Base-by-base conservation (phyloP, 2,329 filamentous ascomycete species). In the Phaeophleospora eucalypticola region DNA sequence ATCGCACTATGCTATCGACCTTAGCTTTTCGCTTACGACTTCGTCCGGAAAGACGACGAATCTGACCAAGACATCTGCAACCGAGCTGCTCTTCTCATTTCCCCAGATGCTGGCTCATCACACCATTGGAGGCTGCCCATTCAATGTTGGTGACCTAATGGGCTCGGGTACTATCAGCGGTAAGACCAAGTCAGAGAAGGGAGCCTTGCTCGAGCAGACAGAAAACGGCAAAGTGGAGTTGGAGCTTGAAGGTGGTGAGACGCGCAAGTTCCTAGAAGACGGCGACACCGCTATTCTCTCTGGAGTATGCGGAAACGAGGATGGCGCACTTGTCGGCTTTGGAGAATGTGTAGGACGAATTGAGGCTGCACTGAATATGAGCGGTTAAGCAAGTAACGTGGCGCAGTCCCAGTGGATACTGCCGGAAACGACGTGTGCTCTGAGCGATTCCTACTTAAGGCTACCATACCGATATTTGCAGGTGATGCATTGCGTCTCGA, bases 31-130 rank as follows among this genome's bases (percentile, higher is more conserved):
- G 29, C 61, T 87, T 10, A 51, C 57, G 64, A 69, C 71, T 27
- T 61, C 67, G 33, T 71, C 73, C 8, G 76, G 76, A 21, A 69
- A 71, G 41, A 70, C 76, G 0, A 58, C 59, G 8, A 58, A 42
- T 7, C 77, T 90, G 38, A 73, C 77, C 1, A 75, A 69, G 51
- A 84, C 76, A 50, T 84, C 76, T 48, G 78, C 82, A 8, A 79
- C 74, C 54, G 78, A 90, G 59, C 72, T 91, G 9, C 73, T 91
- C n/a, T 91, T 82, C 76, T 89, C 85, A 0, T 91, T 90, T 68
- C 79, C 84, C 3, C 87, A 91, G 65, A 89, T 90, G 86, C 73
- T 91, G 34, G 80, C 87, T 1, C 87, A 91, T 64, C 87, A 91
- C 63, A 82, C 83, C 1, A 77, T 87, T 38, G 86, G 83, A 1